Evolutionary conservation across 768 basidiomycete genomes (phyloP).

Genomic region (Suillus tomentosus): DNA sequence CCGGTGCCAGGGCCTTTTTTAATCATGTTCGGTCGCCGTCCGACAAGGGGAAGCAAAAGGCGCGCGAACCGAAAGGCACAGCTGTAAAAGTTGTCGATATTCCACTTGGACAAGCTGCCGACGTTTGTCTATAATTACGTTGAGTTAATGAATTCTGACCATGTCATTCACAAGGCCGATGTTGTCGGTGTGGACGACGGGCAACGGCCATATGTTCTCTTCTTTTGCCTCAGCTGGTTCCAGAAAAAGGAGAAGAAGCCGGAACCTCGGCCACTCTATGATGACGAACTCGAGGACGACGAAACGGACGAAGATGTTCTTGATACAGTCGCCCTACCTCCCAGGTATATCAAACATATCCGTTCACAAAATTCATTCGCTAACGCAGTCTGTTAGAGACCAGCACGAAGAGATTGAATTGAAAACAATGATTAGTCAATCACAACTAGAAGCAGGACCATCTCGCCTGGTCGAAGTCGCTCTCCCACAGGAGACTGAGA

Average conservation of each 20-base stretch:
- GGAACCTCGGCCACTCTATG: not conserved
- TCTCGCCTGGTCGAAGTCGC: not conserved
- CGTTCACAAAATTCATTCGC: not conserved
- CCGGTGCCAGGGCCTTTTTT: too few relatives aligned
- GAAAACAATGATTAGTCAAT: not conserved
- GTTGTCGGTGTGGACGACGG: too few relatives aligned
- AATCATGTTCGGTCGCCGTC: not conserved
- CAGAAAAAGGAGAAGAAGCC: not conserved
- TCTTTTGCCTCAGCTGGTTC: not conserved
- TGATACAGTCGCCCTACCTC: not conserved
- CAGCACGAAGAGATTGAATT: not conserved
- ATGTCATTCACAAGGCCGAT: not conserved
- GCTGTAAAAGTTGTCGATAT: not conserved
- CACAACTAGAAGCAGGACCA: not conserved
- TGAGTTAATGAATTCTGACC: not conserved
- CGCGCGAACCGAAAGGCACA: not conserved
- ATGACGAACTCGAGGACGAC: too few relatives aligned
- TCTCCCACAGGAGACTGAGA: too few relatives aligned
- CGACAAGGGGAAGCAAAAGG: not conserved
- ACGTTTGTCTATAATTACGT: not conserved
- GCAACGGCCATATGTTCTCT: not conserved
- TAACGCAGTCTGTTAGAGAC: not conserved
- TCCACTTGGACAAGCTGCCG: not conserved
- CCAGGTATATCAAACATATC: not conserved
- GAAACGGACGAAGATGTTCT: too few relatives aligned